A percentile compares a stretch with the other conserved stretches of the same genome.
phyloP scores from a whole-genome alignment of 2,329 filamentous ascomycete genomes.

The Cladosporium sp. region DNA sequence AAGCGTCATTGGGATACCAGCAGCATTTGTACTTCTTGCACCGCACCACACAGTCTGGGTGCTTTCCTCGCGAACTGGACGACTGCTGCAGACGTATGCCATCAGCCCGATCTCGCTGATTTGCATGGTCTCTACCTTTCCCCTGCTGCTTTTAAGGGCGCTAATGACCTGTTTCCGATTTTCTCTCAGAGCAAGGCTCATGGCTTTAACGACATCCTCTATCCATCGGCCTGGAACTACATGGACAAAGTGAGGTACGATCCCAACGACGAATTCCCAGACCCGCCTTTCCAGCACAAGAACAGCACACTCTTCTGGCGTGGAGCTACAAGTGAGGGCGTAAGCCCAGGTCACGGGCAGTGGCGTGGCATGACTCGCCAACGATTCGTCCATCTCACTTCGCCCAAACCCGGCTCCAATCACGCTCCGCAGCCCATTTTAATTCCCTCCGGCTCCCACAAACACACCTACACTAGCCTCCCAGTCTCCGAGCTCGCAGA shows the following conservation, averaged over 20 bases:
- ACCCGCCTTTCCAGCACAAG: constrained; percentile 62
- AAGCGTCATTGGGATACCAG: constrained; percentile 65
- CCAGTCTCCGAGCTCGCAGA: constrained; percentile 56
- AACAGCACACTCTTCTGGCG: constrained; percentile 72
- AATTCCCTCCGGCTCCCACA: constrained; percentile 50
- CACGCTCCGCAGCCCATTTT: constrained; percentile 60
- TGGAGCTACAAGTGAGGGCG: constrained; percentile 63
- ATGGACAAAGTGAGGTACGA: constrained; percentile 58
- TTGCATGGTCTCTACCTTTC: constrained; percentile 74
- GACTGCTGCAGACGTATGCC: constrained; percentile 67
- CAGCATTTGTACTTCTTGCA: constrained; percentile 66
- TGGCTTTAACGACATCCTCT: constrained; percentile 75
- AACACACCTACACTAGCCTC: constrained; percentile 60
- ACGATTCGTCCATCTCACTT: constrained; percentile 66
- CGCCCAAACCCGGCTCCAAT: constrained; percentile 40
- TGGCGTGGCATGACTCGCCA: constrained; percentile 71
- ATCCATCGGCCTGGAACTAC: constrained; percentile 67
- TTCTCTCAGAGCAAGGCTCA: constrained; percentile 75
- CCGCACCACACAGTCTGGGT: constrained; percentile 64
- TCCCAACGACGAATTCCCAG: constrained; percentile 54
- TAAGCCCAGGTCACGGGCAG: constrained; percentile 46
- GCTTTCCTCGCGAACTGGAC: constrained; percentile 69
- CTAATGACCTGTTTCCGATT: constrained; percentile 68
- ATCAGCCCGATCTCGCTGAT: constrained; percentile 73
- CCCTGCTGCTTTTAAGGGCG: constrained; percentile 62